Conservation (phyloP, 1,139 yeast genomes). For the Debaryomyces nepalensis region DNA sequence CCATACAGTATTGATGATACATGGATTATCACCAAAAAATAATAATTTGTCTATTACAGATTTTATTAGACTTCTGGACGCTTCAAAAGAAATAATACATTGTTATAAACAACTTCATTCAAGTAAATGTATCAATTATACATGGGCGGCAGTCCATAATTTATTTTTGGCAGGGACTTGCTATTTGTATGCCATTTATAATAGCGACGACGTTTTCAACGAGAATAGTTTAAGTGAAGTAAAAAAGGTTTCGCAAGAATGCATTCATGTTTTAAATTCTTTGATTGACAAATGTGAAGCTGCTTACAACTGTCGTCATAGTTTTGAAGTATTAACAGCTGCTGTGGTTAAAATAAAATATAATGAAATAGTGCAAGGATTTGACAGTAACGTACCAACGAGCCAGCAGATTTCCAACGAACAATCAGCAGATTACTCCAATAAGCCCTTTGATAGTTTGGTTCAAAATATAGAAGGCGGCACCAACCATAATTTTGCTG, state of each 20-base stretch:
- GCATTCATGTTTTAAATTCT: conserved; percentile 63
- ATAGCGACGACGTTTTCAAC: conserved; percentile 58
- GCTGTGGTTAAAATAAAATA: conserved; percentile 72
- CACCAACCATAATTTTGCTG: too few relatives aligned
- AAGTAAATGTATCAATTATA: conserved; percentile 70
- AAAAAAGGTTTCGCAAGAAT: conserved; percentile 57
- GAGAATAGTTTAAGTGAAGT: conserved; percentile 55
- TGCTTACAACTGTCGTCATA: conserved; percentile 71
- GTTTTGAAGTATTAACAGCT: conserved; percentile 70
- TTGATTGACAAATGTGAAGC: conserved; percentile 78
- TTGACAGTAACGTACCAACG: conserved; percentile 25
- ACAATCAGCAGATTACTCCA: conserved; percentile 41
- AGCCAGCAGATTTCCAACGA: conserved; percentile 28
- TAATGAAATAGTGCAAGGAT: conserved; percentile 41
- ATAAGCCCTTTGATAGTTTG: conserved; percentile 44
- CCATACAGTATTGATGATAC: conserved; percentile 72
- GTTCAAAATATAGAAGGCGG: conserved; percentile 36
- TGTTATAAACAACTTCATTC: conserved; percentile 62
- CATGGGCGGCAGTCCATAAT: conserved; percentile 94
- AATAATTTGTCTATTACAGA: conserved; percentile 58
- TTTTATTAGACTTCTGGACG: conserved; percentile 58
- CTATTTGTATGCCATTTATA: conserved; percentile 74
- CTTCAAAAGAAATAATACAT: conserved; percentile 68
- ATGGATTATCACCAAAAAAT: conserved; percentile 78
- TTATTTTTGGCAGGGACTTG: conserved; percentile 89